Percentiles rank a stretch among this genome's conserved stretches.
These are phyloP conservation scores for Millerozyma miso DNA, from an alignment of 805 yeast genomes.

Conservation along the genomic window DNA sequence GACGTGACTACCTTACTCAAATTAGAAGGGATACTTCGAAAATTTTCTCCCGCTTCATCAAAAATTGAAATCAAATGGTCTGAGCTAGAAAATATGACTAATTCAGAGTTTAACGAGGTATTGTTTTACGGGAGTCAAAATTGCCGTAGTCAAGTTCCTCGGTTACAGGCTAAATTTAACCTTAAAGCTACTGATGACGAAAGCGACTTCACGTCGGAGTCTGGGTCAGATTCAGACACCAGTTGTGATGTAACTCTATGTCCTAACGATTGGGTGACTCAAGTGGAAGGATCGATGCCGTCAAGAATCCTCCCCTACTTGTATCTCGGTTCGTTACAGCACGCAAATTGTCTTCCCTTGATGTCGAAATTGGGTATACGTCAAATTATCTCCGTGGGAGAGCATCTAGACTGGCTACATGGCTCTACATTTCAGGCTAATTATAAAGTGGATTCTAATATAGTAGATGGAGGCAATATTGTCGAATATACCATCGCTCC, in stretches of 20 bases:
- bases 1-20: conserved; percentile 66
- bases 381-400: conserved; percentile 84
- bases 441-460: conserved; percentile 20
- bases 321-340: conserved; percentile 78
- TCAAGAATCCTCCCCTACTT: conserved; percentile 79
- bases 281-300: conserved; percentile 68
- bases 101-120: conserved; percentile 31
- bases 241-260: neutral
- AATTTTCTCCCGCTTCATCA: conserved; percentile 49
- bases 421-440: conserved; percentile 24
- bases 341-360: conserved; percentile 70
- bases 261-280: conserved; percentile 33
- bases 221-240: conserved; percentile 5
- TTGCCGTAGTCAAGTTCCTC: conserved; percentile 25
- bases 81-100: conserved; percentile 24
- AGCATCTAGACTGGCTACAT: conserved; percentile 60
- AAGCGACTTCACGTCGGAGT: conserved; percentile 4
- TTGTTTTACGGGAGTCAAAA: conserved; percentile 17
- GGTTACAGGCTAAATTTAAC: conserved; percentile 4
- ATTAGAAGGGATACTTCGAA: conserved; percentile 57
- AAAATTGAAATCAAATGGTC: conserved; percentile 22
- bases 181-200: conserved; percentile 4
- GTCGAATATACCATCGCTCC: conserved; percentile 27
- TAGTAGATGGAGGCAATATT: conserved; percentile 26
- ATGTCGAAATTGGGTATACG: conserved; percentile 63